Evolutionary conservation across 2,329 filamentous ascomycete species (phyloP).

Genomic region (Geoglossum cookeanum): DNA sequence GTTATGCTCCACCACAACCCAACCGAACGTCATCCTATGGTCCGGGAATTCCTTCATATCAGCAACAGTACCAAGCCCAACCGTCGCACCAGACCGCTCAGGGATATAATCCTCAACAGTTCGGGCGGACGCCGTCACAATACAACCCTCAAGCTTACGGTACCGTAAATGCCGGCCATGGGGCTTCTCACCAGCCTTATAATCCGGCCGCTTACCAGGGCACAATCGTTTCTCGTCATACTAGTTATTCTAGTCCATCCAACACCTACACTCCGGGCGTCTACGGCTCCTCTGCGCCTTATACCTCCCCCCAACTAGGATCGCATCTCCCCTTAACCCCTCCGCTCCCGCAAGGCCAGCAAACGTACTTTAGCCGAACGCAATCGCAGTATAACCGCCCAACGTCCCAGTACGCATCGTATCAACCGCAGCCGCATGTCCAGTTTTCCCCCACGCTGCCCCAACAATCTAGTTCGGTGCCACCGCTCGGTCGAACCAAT

Average conservation of each 20-base stretch:
- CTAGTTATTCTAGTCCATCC: not conserved
- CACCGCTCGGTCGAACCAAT: slow-evolving; percentile 11
- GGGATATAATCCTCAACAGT: slow-evolving; percentile 45
- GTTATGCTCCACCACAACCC: not conserved
- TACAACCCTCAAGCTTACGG: slow-evolving; percentile 26
- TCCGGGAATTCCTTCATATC: slow-evolving; percentile 22
- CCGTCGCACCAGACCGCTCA: slow-evolving; percentile 25
- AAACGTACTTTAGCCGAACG: slow-evolving; percentile 15
- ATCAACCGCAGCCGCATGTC: slow-evolving; percentile 14
- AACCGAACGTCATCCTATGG: slow-evolving; percentile 7
- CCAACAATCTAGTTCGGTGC: slow-evolving; percentile 8
- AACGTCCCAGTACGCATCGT: slow-evolving; percentile 12
- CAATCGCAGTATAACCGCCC: slow-evolving; percentile 7
- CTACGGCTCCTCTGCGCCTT: not conserved
- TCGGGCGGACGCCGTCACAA: slow-evolving; percentile 27
- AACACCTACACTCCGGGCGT: not conserved
- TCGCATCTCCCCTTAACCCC: not conserved
- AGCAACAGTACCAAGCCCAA: slow-evolving; percentile 30
- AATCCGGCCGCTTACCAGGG: slow-evolving; percentile 27
- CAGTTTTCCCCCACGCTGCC: slow-evolving; percentile 7
- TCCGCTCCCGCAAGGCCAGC: not conserved
- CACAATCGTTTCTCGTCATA: not conserved
- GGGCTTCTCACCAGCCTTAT: slow-evolving; percentile 24
- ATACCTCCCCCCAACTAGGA: not conserved
- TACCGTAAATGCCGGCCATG: slow-evolving; percentile 18